These are phyloP conservation scores for Ogataea methylovora DNA, from an alignment of 805 yeast species.

Conservation along the genomic window DNA sequence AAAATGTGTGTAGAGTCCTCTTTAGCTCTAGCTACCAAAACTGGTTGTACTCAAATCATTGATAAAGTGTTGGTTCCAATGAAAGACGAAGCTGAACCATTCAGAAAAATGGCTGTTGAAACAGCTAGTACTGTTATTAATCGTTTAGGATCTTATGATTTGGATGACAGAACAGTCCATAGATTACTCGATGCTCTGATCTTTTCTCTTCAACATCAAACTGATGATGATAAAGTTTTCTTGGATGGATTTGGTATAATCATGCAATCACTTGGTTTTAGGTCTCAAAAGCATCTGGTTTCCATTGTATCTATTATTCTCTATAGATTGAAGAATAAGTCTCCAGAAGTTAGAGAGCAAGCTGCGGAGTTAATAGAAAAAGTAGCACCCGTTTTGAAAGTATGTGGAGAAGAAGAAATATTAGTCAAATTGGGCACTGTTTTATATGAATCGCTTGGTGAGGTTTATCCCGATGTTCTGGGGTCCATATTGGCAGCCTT, in stretches of 20 bases:
- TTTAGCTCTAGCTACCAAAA: constrained; percentile 52
- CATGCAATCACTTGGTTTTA: constrained; percentile 48
- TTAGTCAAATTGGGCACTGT: constrained; percentile 65
- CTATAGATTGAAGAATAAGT: constrained; percentile 64
- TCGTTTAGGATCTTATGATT: constrained; percentile 46
- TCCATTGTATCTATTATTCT: constrained; percentile 66
- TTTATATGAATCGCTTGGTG: constrained; percentile 87
- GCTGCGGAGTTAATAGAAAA: constrained; percentile 70
- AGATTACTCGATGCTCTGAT: constrained; percentile 73
- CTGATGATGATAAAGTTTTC: constrained; percentile 43
- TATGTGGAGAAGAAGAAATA: constrained; percentile 56
- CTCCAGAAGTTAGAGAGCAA: constrained; percentile 69
- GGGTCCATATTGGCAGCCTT: constrained; percentile 79
- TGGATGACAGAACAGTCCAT: constrained; percentile 52
- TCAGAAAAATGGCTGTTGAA: constrained; percentile 71
- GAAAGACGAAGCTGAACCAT: constrained; percentile 78
- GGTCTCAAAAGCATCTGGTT: constrained; percentile 66
- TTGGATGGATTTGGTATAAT: constrained; percentile 60
- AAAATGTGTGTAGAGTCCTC: constrained; percentile 69
- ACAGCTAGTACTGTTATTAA: constrained; percentile 51
- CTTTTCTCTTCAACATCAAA: constrained; percentile 76
- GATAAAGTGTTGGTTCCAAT: constrained; percentile 49
- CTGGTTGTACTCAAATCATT: constrained; percentile 57
- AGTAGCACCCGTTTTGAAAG: constrained; percentile 57
- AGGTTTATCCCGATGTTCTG: constrained; percentile 86